These are phyloP conservation scores for Phellinidium pouzarii DNA, from an alignment of 1,284 basidiomycete genomes.

Conservation along the genomic window DNA sequence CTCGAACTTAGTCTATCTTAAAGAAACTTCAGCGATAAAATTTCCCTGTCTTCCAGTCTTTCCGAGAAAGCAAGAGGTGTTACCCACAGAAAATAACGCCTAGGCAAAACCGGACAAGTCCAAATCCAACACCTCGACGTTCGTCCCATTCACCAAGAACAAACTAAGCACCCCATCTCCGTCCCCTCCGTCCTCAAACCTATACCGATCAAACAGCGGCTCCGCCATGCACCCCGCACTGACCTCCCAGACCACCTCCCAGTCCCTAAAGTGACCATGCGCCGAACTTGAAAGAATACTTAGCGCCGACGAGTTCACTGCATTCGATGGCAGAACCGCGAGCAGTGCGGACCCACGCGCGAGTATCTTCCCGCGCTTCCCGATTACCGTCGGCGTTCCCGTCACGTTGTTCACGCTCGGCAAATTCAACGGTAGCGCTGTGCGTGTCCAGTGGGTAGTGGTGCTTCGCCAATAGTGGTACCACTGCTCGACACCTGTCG, in stretches of 20 bases:
- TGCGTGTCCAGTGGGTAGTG: conserved; percentile 33
- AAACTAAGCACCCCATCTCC: conserved; percentile 32
- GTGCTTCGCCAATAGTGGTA: conserved; percentile 37
- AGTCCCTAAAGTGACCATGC: conserved; percentile 32
- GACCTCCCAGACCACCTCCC: conserved; percentile 32
- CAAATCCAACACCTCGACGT: conserved; percentile 31
- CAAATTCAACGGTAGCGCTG: conserved; percentile 28
- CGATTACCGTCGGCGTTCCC: conserved; percentile 34
- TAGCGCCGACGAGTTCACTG: conserved; percentile 31
- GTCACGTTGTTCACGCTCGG: conserved; percentile 34
- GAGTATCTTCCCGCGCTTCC: conserved; percentile 37
- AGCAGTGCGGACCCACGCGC: conserved; percentile 25
- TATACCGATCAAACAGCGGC: conserved; percentile 34
- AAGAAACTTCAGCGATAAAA: too few relatives aligned
- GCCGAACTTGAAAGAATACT: conserved; percentile 32
- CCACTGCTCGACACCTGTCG: conserved; percentile 35
- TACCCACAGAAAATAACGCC: background rate
- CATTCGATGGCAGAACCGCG: conserved; percentile 35
- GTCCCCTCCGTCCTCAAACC: conserved; percentile 25
- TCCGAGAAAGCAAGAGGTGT: too few relatives aligned
- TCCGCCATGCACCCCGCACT: conserved; percentile 31
- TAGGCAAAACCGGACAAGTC: conserved; percentile 16
- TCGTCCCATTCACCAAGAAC: conserved; percentile 32
- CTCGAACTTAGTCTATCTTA: too few relatives aligned
- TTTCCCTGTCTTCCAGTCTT: too few relatives aligned